A percentile compares a stretch with the other conserved stretches of the same genome.
Conservation (phyloP, 192 early-diverging fungal species). For the Radiomyces spectabilis region DNA sequence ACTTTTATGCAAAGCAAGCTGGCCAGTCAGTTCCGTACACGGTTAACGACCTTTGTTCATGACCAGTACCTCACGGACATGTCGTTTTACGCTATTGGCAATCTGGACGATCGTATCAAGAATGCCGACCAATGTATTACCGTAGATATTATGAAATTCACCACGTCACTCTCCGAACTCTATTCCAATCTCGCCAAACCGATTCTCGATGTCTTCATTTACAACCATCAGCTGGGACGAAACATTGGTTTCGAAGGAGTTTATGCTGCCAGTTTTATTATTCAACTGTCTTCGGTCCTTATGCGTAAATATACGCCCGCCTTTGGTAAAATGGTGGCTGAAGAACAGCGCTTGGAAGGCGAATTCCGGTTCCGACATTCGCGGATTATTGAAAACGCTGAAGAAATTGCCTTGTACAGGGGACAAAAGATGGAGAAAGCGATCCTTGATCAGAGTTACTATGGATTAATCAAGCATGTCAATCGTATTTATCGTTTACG, state of each 20-base stretch:
- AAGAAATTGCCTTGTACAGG: constrained; percentile 91
- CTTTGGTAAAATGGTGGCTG: constrained; percentile 89
- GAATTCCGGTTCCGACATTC: constrained; percentile 92
- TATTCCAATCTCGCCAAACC: constrained; percentile 97
- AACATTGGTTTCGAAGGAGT: constrained; percentile 81
- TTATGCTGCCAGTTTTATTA: constrained; percentile 72
- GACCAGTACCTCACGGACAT: constrained; percentile 79
- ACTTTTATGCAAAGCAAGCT: constrained; percentile 68
- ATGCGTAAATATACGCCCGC: constrained; percentile 81
- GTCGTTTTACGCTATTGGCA: constrained; percentile 84
- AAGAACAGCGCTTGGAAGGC: constrained; percentile 87
- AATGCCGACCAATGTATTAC: constrained; percentile 87
- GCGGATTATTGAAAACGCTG: constrained; percentile 92
- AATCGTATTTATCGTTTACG: constrained; percentile 79
- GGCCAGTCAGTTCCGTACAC: constrained; percentile 71
- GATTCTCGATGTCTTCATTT: constrained; percentile 86
- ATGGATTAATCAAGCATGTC: constrained; percentile 74
- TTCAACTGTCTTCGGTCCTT: constrained; percentile 56
- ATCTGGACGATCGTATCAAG: constrained; percentile 85
- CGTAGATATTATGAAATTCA: constrained; percentile 89
- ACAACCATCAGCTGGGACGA: constrained; percentile 85
- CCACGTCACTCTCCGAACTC: constrained; percentile 77
- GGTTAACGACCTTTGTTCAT: constrained; percentile 85
- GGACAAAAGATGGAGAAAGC: constrained; percentile 84
- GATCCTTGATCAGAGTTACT: constrained; percentile 72